These are phyloP conservation scores for Takashimella koratensis DNA, from an alignment of 1,284 basidiomycete genomes.

Conservation along the genomic window DNA sequence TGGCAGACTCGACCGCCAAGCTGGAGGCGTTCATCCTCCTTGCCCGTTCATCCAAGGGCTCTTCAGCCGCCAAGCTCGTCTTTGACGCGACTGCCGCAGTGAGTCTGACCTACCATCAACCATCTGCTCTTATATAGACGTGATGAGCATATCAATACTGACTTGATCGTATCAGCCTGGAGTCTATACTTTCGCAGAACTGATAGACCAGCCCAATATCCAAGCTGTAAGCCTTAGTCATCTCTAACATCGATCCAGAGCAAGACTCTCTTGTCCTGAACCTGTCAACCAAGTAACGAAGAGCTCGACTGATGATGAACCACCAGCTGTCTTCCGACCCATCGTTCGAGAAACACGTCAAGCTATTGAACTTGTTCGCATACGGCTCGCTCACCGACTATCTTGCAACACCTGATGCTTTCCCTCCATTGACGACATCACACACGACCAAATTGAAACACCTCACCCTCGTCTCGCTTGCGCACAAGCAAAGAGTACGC, in stretches of 20 bases:
- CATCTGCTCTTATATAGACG: neutral
- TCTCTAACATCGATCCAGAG: too few species aligned
- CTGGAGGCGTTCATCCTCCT: slow-evolving; percentile 85
- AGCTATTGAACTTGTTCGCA: slow-evolving; percentile 77
- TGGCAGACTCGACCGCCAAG: slow-evolving; percentile 26
- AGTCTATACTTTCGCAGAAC: slow-evolving; percentile 83
- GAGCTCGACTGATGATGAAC: too few species aligned
- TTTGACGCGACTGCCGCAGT: slow-evolving; percentile 76
- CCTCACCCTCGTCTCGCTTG: slow-evolving; percentile 79
- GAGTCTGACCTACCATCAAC: slow-evolving; percentile 6
- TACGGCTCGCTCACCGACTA: slow-evolving; percentile 83
- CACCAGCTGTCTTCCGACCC: slow-evolving; percentile 62
- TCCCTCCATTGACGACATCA: slow-evolving; percentile 65
- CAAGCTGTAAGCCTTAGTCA: slow-evolving; percentile 61
- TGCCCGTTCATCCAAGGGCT: slow-evolving; percentile 83
- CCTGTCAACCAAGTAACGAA: too few species aligned
- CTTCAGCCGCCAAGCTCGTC: slow-evolving; percentile 82
- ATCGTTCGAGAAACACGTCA: slow-evolving; percentile 59
- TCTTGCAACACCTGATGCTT: slow-evolving; percentile 60
- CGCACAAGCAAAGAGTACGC: slow-evolving; percentile 66
- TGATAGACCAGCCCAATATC: slow-evolving; percentile 75
- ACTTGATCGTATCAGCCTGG: slow-evolving; percentile 56
- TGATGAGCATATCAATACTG: too few species aligned
- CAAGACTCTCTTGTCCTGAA: neutral
- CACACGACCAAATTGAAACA: slow-evolving; percentile 86